Percentiles rank a stretch among this genome's conserved stretches.
These are phyloP conservation scores for Ulmus americana DNA, from an alignment of 331 rosid species.

Conservation along the genomic window DNA sequence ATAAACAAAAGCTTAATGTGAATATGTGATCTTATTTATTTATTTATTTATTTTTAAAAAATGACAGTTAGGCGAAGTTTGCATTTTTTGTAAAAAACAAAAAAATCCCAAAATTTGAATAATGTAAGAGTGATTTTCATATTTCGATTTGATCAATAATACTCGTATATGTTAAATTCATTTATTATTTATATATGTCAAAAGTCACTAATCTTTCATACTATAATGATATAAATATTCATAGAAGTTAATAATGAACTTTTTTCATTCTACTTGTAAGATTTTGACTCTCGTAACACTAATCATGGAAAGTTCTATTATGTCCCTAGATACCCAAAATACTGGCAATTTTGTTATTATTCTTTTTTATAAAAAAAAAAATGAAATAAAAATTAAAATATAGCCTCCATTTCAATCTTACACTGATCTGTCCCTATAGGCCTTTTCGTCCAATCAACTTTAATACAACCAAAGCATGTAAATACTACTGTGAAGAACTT, in stretches of 20 bases:
- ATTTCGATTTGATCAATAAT: too few species aligned
- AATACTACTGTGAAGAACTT: conserved; percentile 24
- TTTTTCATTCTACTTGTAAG: background rate
- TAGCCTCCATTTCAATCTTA: conserved; percentile 11
- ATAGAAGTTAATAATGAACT: too few species aligned
- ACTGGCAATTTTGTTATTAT: background rate
- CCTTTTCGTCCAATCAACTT: conserved; percentile 19
- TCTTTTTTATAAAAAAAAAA: background rate
- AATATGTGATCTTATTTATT: background rate
- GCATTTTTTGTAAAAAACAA: too few species aligned
- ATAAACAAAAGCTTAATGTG: too few species aligned
- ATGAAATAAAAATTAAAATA: background rate
- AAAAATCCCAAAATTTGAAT: too few species aligned
- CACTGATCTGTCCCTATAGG: conserved; percentile 31
- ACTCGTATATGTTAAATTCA: too few species aligned
- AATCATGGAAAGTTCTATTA: conserved; percentile 5
- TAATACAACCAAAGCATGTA: conserved; percentile 20
- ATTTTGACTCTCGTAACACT: conserved; percentile 17
- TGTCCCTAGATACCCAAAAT: conserved; percentile 8
- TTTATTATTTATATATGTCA: too few species aligned
- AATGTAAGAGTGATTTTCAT: too few species aligned
- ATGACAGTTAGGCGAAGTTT: too few species aligned
- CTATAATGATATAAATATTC: too few species aligned
- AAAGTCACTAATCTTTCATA: too few species aligned
- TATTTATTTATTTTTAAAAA: background rate